These are phyloP conservation scores for Neophaeococcomyces aloes DNA, from an alignment of 2,329 filamentous ascomycete genomes.

Conservation along the genomic window DNA sequence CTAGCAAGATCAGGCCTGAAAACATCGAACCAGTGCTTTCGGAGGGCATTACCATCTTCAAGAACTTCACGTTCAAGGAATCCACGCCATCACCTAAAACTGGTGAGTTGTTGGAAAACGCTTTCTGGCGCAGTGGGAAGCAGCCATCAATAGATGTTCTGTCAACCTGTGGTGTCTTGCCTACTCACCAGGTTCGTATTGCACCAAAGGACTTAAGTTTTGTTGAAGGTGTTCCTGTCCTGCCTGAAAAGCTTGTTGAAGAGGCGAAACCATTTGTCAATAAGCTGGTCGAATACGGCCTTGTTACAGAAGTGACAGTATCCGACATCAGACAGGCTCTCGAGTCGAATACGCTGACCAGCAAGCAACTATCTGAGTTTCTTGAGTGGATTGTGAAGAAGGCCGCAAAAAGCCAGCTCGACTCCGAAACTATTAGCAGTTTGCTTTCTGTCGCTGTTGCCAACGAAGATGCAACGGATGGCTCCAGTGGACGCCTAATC, in stretches of 20 bases:
- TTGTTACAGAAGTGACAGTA: slow-evolving; percentile 79
- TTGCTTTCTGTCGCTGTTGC: slow-evolving; percentile 61
- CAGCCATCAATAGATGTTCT: slow-evolving; percentile 76
- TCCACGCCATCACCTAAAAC: slow-evolving; percentile 81
- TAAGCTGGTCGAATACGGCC: slow-evolving; percentile 70
- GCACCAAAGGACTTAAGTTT: slow-evolving; percentile 63
- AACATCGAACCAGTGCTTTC: slow-evolving; percentile 60
- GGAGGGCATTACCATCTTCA: slow-evolving; percentile 69
- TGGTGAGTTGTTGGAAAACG: slow-evolving; percentile 79
- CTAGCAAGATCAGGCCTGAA: slow-evolving; percentile 48
- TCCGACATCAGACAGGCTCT: slow-evolving; percentile 76
- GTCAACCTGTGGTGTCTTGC: slow-evolving; percentile 75
- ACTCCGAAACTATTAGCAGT: slow-evolving; percentile 53
- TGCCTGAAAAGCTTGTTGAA: slow-evolving; percentile 65
- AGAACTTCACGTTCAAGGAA: slow-evolving; percentile 78
- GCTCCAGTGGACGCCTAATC: slow-evolving; percentile 59
- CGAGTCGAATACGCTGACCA: slow-evolving; percentile 67
- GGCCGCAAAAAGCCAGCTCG: slow-evolving; percentile 60
- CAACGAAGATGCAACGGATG: slow-evolving; percentile 47
- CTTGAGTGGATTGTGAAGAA: slow-evolving; percentile 73
- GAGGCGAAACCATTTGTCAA: slow-evolving; percentile 61
- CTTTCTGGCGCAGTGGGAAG: slow-evolving; percentile 87
- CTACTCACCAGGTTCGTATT: slow-evolving; percentile 73
- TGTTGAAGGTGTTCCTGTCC: slow-evolving; percentile 75
- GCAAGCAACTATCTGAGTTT: slow-evolving; percentile 69